Conservation (phyloP, 805 yeast species). For the Pichia phayaonensis region DNA sequence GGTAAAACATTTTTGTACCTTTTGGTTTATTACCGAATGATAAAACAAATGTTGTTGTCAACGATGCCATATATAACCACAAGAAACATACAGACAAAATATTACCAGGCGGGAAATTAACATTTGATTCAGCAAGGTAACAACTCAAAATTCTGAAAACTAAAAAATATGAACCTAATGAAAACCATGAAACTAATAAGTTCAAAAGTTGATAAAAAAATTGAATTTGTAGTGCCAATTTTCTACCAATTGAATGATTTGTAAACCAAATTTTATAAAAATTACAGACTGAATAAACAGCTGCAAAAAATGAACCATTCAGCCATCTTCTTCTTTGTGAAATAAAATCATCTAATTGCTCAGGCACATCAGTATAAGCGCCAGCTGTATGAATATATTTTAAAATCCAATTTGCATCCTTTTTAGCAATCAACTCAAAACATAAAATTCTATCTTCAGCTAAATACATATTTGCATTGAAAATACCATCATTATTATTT, state of each 20-base stretch:
- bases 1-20: conserved; percentile 76
- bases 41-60: conserved; percentile 79
- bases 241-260: conserved; percentile 62
- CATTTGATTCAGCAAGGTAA: conserved; percentile 57
- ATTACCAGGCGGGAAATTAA: conserved; percentile 64
- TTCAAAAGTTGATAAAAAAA: conserved; percentile 70
- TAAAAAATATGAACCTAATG: conserved; percentile 80
- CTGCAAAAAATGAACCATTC: conserved; percentile 94
- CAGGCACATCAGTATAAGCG: conserved; percentile 96
- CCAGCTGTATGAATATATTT: conserved; percentile 80
- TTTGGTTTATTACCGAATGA: conserved; percentile 93
- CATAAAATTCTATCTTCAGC: conserved; percentile 96
- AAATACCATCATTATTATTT: conserved; percentile 60
- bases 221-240: conserved; percentile 66
- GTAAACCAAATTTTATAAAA: conserved; percentile 71
- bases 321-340: conserved; percentile 95
- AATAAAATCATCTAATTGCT: conserved; percentile 73
- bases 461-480: conserved; percentile 91
- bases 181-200: conserved; percentile 84
- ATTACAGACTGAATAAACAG: conserved; percentile 77
- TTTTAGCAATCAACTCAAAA: conserved; percentile 90
- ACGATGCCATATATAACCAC: conserved; percentile 77
- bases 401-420: conserved; percentile 63
- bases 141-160: conserved; percentile 84
- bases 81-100: conserved; percentile 70